Conservation (phyloP, 495 filamentous ascomycete genomes). For the Lasiosphaeria miniovina region DNA sequence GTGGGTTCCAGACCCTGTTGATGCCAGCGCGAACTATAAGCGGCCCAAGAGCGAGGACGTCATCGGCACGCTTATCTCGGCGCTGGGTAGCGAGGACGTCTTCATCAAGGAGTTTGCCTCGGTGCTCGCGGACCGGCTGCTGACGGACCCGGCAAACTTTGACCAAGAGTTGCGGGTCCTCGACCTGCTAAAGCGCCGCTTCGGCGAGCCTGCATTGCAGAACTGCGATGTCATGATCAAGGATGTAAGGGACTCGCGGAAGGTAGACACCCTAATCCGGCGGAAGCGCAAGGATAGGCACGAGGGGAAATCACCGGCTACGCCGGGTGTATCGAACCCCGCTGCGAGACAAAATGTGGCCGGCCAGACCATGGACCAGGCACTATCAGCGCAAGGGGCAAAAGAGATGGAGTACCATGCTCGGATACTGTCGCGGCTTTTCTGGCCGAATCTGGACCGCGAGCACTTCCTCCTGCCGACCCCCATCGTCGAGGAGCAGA, state of each 20-base stretch:
- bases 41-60: constrained; percentile 86
- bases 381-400: constrained; percentile 8
- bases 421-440: constrained; percentile 86
- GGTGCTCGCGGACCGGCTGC: constrained; percentile 76
- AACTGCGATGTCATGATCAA: constrained; percentile 95
- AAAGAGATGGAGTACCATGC: constrained; percentile 53
- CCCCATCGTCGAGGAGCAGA: constrained; percentile 59
- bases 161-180: constrained; percentile 75
- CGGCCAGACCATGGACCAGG: background rate
- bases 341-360: constrained; percentile 21
- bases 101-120: constrained; percentile 92
- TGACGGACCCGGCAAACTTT: constrained; percentile 66
- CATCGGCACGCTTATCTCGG: constrained; percentile 82
- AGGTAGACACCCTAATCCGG: constrained; percentile 63
- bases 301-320: constrained; percentile 23
- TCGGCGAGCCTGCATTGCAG: constrained; percentile 81
- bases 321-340: constrained; percentile 28
- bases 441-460: constrained; percentile 83
- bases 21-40: constrained; percentile 88
- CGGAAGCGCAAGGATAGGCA: constrained; percentile 32
- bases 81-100: constrained; percentile 80
- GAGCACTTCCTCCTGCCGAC: constrained; percentile 71
- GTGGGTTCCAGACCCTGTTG: constrained; percentile 89
- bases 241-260: constrained; percentile 83
- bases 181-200: constrained; percentile 81